Base-by-base conservation (phyloP, 805 yeast genomes). In the Blastobotrys attinorum region DNA sequence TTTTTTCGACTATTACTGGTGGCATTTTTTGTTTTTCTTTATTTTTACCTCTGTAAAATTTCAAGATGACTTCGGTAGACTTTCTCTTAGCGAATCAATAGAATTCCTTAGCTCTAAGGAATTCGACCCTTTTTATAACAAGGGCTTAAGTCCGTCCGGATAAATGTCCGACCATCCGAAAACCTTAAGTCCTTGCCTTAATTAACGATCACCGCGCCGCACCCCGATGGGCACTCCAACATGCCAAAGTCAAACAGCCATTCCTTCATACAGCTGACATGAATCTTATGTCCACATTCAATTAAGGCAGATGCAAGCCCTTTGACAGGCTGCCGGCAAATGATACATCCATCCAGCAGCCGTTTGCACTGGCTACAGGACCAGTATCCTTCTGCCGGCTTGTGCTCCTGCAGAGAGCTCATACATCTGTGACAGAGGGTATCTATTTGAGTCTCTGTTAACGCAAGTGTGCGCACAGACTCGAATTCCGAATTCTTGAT, bases 231-330 rank as follows among this genome's bases (percentile, higher is more conserved):
- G 58, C 97, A 89, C 44, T 77, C 85, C 2, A 63, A 56, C 68
- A 81, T 79, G 13, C 66, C 69, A 31, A 75, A 80, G 1, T 73
- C 78, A 17, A 79, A 59, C 55, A 84, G 79, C 97, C 97, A 90
- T 31, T 73, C 71, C 47, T 72, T 70, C 55, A 87, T 66, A 66
- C 97, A 90, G 2, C 79, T 80, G 56, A 77, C 77, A 63, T 90
- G 97, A 1, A 90, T 88, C 45, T 79, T 70, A 61, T 90, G 97
- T 0, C 96, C 97, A 66, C 97, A 90, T 21, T 67, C 73, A 40
- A 83, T 59, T 47, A 69, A 64, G 48, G 66, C 73, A 13, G 83
- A 74, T 13, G 80, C 72, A 44, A 83, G 67, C 0, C 94, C 94
- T 51, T 75, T 76, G 54, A 89, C 69, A 0, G 95, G 86, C 56